These are phyloP conservation scores for Globisporangium irregulare DNA, from an alignment of 352 stramenopile species.

Conservation along the genomic window DNA sequence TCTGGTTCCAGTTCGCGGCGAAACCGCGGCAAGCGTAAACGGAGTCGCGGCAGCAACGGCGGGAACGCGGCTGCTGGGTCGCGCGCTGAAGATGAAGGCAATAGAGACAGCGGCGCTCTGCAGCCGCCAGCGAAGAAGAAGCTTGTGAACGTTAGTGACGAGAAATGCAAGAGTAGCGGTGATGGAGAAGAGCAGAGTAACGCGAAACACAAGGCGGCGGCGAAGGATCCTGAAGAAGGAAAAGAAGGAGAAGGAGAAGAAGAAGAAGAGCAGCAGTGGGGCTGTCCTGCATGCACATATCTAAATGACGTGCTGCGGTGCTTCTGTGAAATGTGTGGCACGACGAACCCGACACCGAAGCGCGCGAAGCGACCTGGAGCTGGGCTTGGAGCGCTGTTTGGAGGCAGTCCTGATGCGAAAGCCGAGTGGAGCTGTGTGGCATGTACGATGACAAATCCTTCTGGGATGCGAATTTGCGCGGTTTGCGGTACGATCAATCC, in stretches of 20 bases:
- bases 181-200: conserved; percentile 12
- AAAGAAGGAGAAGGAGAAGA: conserved; percentile 14
- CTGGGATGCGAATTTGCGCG: conserved; percentile 42
- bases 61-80: neutral
- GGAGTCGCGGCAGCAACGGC: conserved; percentile 16
- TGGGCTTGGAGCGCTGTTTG: conserved; percentile 6
- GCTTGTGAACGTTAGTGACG: neutral
- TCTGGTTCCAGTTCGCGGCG: conserved; percentile 19
- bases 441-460: conserved; percentile 69
- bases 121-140: conserved; percentile 10
- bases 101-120: neutral
- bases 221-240: conserved; percentile 11
- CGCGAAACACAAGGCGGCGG: conserved; percentile 7
- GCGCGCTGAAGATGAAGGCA: neutral
- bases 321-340: conserved; percentile 80
- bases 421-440: conserved; percentile 62
- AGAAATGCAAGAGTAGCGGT: neutral
- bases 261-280: conserved; percentile 35
- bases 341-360: conserved; percentile 40
- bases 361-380: neutral
- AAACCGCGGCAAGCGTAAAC: conserved; percentile 36
- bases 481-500: conserved; percentile 71
- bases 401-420: conserved; percentile 9
- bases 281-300: conserved; percentile 67
- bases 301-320: conserved; percentile 55